Evolutionary conservation across 305 asterid genomes (phyloP).

Genomic region (Fraxinus baroniana): DNA sequence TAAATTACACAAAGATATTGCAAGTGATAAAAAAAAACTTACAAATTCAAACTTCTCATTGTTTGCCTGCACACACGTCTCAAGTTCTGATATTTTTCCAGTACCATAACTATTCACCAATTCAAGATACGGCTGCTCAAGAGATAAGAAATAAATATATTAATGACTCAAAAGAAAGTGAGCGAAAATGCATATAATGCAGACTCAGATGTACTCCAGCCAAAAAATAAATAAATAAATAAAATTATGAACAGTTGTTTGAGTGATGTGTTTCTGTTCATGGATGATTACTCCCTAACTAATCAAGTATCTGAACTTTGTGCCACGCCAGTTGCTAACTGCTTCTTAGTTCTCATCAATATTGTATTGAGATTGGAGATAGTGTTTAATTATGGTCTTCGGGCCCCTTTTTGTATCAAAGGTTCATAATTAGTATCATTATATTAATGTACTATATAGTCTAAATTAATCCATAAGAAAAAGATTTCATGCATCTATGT

Average conservation of each 20-base stretch:
- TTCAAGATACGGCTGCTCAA: conserved; percentile 78
- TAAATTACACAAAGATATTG: not conserved
- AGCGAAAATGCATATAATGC: not conserved
- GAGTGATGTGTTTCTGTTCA: not conserved
- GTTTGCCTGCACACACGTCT: conserved; percentile 58
- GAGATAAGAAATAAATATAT: conserved; percentile 19
- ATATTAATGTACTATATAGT: not conserved
- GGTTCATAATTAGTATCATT: not conserved
- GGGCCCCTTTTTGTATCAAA: not conserved
- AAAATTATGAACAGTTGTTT: not conserved
- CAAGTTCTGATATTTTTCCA: conserved; percentile 82
- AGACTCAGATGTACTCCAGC: conserved; percentile 1
- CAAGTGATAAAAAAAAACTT: conserved; percentile 29
- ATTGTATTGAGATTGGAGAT: not conserved
- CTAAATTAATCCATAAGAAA: not conserved
- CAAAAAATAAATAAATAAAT: not conserved
- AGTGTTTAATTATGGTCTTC: not conserved
- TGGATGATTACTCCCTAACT: not conserved
- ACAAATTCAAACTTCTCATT: conserved; percentile 75
- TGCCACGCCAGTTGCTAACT: not conserved
- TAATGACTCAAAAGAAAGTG: not conserved
- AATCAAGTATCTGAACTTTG: not conserved
- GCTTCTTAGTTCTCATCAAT: not conserved
- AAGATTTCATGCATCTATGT: not conserved
- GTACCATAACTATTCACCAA: conserved; percentile 63